These are phyloP conservation scores for Linnemannia exigua DNA, from an alignment of 192 early-diverging fungal genomes.

Conservation along the genomic window DNA sequence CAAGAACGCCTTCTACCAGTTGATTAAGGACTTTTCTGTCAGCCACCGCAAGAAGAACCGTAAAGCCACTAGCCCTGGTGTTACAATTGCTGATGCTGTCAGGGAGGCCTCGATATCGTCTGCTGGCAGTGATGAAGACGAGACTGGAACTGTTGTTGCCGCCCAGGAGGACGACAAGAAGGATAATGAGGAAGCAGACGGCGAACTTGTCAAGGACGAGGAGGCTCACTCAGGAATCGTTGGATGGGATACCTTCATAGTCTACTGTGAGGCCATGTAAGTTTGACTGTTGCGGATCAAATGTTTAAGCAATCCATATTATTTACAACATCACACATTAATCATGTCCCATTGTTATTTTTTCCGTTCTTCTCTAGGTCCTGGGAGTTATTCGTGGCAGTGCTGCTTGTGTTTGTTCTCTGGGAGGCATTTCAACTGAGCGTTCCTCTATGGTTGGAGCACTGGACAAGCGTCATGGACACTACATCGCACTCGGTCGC, in stretches of 20 bases:
- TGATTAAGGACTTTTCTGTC: conserved; percentile 77
- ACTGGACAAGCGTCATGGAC: conserved; percentile 18
- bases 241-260: conserved; percentile 75
- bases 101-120: conserved; percentile 29
- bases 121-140: conserved; percentile 21
- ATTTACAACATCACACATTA: too few relatives aligned
- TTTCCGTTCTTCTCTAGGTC: conserved; percentile 18
- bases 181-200: conserved; percentile 22
- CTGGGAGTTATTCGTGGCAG: not conserved
- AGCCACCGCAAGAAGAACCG: conserved; percentile 13
- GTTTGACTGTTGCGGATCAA: not conserved
- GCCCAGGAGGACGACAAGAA: conserved; percentile 55
- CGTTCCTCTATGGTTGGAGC: conserved; percentile 32
- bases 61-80: not conserved
- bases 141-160: conserved; percentile 34
- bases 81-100: conserved; percentile 32
- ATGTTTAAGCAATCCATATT: too few relatives aligned
- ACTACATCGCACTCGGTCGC: conserved; percentile 13
- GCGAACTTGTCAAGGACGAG: conserved; percentile 83
- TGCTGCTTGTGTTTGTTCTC: conserved; percentile 4
- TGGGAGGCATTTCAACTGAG: conserved; percentile 24
- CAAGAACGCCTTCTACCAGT: conserved; percentile 66
- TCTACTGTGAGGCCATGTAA: conserved; percentile 73
- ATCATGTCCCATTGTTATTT: too few relatives aligned
- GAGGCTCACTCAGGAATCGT: conserved; percentile 86